Percentiles rank a stretch among this genome's conserved stretches.
phyloP scores from a whole-genome alignment of 2,329 filamentous ascomycete genomes.

The Claviceps fusiformis region DNA sequence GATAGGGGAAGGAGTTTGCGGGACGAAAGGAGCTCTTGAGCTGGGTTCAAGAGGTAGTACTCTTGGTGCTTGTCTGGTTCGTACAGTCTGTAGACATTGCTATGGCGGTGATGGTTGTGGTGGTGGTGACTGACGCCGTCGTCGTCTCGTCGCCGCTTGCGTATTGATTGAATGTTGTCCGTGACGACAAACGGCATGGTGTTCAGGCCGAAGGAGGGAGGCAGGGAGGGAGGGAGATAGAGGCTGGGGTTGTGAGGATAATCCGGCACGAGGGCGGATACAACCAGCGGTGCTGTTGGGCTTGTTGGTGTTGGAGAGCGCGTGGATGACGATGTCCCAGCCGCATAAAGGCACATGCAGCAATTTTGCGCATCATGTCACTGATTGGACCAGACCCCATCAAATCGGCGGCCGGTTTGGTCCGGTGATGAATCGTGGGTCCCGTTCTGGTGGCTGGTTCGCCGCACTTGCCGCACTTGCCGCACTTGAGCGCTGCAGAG shows the following conservation, averaged over 20 bases:
- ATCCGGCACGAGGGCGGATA: no score
- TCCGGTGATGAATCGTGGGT: background rate
- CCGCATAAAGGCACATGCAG: no score
- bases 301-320: background rate
- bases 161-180: constrained; percentile 15
- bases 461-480: no score
- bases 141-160: constrained; percentile 21
- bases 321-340: no score
- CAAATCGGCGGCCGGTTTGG: background rate
- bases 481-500: no score
- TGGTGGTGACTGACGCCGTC: constrained; percentile 8
- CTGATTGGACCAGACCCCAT: background rate
- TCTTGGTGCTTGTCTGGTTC: constrained; percentile 13
- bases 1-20: constrained; percentile 19
- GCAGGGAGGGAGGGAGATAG: no score
- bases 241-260: no score
- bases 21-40: constrained; percentile 10
- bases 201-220: no score
- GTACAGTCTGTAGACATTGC: constrained; percentile 14
- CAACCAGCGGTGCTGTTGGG: no score
- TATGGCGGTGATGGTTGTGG: constrained; percentile 8
- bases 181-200: constrained; percentile 22
- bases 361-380: no score
- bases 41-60: constrained; percentile 15
- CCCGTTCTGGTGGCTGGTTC: no score